Conservation (phyloP, 495 filamentous ascomycete genomes). For the Lasiosphaeria hispida region DNA sequence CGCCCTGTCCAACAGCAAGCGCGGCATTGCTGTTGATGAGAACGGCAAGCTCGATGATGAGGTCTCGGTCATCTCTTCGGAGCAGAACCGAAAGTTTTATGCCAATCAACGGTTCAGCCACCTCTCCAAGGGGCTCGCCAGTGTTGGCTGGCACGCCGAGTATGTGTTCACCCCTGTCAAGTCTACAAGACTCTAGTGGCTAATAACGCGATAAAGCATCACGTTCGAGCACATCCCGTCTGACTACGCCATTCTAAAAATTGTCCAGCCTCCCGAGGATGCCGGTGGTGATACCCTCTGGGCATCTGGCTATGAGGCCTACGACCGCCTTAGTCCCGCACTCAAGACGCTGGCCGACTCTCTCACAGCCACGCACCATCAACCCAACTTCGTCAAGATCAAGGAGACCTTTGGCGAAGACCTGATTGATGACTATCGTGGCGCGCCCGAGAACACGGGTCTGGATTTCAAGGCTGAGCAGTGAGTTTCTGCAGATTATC, state of each 20-base stretch:
- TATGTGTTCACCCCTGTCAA: slow-evolving; percentile 9
- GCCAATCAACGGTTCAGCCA: slow-evolving; percentile 50
- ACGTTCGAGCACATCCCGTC: slow-evolving; percentile 60
- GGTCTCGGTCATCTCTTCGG: slow-evolving; percentile 66
- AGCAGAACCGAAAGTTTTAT: slow-evolving; percentile 62
- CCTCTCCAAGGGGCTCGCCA: slow-evolving; percentile 42
- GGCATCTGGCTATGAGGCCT: slow-evolving; percentile 69
- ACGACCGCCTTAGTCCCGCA: slow-evolving; percentile 61
- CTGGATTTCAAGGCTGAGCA: slow-evolving; percentile 59
- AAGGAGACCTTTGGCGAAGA: slow-evolving; percentile 54
- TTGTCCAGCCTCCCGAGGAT: slow-evolving; percentile 54
- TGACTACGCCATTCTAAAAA: slow-evolving; percentile 59
- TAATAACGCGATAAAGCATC: slow-evolving; percentile 44
- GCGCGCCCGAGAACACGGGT: slow-evolving; percentile 64
- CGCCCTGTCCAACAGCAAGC: slow-evolving; percentile 57
- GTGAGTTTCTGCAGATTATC: slow-evolving; percentile 19
- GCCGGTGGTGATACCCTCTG: slow-evolving; percentile 68
- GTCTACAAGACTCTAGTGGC: not conserved
- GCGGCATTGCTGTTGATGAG: slow-evolving; percentile 46
- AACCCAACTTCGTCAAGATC: slow-evolving; percentile 54
- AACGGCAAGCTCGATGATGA: slow-evolving; percentile 62
- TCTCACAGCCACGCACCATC: slow-evolving; percentile 62
- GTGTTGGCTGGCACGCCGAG: slow-evolving; percentile 39
- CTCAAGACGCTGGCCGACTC: slow-evolving; percentile 63
- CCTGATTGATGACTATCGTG: slow-evolving; percentile 55